A percentile compares a stretch with the other conserved stretches of the same genome.
phyloP scores from a whole-genome alignment of 441 rosid species.

The Pelargonium cotyledonis region DNA sequence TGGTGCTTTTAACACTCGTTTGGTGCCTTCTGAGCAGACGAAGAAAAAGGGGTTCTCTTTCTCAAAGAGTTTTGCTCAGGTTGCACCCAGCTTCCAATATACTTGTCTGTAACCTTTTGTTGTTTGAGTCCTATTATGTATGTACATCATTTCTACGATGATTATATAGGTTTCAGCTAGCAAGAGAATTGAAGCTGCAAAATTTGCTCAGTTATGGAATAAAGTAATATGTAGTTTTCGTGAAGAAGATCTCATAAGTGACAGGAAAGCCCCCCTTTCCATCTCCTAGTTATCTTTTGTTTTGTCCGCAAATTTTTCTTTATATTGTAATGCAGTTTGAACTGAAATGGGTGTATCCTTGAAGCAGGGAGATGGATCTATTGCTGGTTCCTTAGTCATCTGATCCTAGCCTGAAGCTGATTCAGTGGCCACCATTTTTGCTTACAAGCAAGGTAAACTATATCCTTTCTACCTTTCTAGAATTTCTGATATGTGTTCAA shows the following conservation, averaged over 20 bases:
- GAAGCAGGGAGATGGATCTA: constrained; percentile 93
- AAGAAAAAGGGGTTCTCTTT: constrained; percentile 84
- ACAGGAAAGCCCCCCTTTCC: constrained; percentile 52
- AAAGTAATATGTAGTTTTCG: constrained; percentile 93
- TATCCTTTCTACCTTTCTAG: constrained; percentile 10
- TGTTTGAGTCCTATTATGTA: constrained; percentile 14
- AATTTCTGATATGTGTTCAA: constrained; percentile 12
- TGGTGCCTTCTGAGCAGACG: constrained; percentile 81
- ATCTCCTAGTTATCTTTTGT: constrained; percentile 12
- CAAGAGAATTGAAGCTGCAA: constrained; percentile 96
- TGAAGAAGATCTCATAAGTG: constrained; percentile 96
- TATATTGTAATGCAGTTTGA: constrained; percentile 16
- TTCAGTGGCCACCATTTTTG: constrained; percentile 99
- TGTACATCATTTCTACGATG: constrained; percentile 8
- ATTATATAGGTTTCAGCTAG: constrained; percentile 69
- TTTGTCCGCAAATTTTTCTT: constrained; percentile 8
- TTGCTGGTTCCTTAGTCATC: constrained; percentile 89
- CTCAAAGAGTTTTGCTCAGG: constrained; percentile 82
- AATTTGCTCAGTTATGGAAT: constrained; percentile 97
- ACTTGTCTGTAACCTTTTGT: constrained; percentile 8
- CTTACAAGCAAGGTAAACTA: constrained; percentile 90
- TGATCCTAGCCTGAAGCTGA: constrained; percentile 84
- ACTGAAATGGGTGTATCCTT: constrained; percentile 29
- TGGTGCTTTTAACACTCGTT: constrained; percentile 74
- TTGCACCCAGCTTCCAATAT: constrained; percentile 24